A percentile compares a stretch with the other conserved stretches of the same genome.
phyloP scores from a whole-genome alignment of 345 rosid species.

The Salix viminalis region DNA sequence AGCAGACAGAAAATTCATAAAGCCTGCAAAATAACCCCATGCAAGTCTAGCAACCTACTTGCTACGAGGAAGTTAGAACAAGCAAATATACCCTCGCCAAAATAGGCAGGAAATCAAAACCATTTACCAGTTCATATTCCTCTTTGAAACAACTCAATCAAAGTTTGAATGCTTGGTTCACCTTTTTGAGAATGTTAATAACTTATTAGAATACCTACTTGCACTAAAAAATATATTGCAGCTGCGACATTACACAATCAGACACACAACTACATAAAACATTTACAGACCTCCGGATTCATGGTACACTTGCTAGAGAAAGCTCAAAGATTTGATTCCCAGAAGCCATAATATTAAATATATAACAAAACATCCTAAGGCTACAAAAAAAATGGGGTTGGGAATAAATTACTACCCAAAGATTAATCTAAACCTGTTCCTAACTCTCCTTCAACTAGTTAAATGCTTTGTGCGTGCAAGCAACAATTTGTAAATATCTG shows the following conservation, averaged over 20 bases:
- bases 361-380: slow-evolving; percentile 14
- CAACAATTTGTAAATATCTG: slow-evolving; percentile 49
- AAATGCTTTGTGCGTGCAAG: slow-evolving; percentile 25
- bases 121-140: not conserved
- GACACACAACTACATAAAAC: slow-evolving; percentile 4
- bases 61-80: not conserved
- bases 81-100: not conserved
- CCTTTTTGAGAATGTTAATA: not conserved
- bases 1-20: not conserved
- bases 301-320: not conserved
- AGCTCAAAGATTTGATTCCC: slow-evolving; percentile 21
- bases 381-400: slow-evolving; percentile 26
- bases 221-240: not conserved
- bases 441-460: slow-evolving; percentile 16
- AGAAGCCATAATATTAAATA: slow-evolving; percentile 6
- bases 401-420: slow-evolving; percentile 8
- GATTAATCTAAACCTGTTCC: slow-evolving; percentile 5
- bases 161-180: not conserved
- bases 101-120: not conserved
- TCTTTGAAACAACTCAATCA: not conserved
- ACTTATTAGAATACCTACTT: not conserved
- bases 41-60: not conserved
- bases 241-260: not conserved
- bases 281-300: slow-evolving; percentile 19
- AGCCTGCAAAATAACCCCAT: not conserved